Percentiles rank a stretch among this genome's conserved stretches.
Evolutionary conservation across 192 early-diverging fungal genomes (phyloP).

Genomic region (Dissophora globulifera): DNA sequence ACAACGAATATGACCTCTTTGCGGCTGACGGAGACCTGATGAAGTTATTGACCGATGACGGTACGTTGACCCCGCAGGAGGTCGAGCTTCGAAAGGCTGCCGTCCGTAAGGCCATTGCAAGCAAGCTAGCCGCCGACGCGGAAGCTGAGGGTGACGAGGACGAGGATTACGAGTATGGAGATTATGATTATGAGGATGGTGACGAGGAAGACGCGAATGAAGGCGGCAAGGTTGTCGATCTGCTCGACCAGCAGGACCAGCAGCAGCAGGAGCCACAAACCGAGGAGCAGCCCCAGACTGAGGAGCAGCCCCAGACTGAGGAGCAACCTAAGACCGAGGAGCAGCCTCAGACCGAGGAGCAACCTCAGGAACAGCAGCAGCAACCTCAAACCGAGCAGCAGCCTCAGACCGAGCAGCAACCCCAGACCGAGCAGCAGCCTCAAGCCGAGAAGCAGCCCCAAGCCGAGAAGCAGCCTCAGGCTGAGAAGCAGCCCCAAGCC

Average conservation of each 20-base stretch:
- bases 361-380: background rate
- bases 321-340: too few species aligned
- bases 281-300: background rate
- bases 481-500: background rate
- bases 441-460: background rate
- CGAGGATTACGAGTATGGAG: background rate
- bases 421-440: background rate
- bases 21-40: constrained; percentile 1
- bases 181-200: background rate
- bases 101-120: background rate
- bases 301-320: too few species aligned
- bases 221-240: too few species aligned
- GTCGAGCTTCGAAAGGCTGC: background rate
- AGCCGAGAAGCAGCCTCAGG: background rate
- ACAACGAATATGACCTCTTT: background rate
- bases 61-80: too few species aligned
- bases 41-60: background rate
- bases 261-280: background rate
- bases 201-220: background rate
- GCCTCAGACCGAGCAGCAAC: background rate
- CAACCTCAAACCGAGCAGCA: background rate
- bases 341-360: background rate
- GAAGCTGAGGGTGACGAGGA: constrained; percentile 6
- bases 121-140: background rate
- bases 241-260: too few species aligned